phyloP scores from a whole-genome alignment of 176 grass and related monocot species.

The Thinopyrum elongatum region DNA sequence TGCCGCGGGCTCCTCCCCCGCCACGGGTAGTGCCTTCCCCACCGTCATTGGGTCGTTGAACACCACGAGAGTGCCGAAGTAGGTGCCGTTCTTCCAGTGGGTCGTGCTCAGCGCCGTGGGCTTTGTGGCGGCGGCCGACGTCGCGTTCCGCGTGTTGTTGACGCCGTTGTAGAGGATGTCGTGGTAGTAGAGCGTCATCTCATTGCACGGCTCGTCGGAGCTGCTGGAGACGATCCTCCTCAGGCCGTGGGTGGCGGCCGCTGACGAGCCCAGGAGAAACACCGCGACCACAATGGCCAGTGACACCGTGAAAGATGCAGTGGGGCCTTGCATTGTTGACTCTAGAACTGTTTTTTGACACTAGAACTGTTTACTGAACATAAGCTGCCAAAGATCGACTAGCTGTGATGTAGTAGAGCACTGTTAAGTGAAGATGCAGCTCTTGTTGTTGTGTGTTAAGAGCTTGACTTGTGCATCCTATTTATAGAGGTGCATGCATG shows the following conservation, averaged over 20 bases:
- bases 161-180: not conserved
- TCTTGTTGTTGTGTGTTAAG: not conserved
- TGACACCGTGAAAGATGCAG: not conserved
- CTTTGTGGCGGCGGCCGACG: not conserved
- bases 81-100: not conserved
- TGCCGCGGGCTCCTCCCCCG: not conserved
- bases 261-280: not conserved
- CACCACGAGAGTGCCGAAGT: not conserved
- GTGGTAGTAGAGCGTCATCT: not conserved
- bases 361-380: not conserved
- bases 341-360: rapidly evolving
- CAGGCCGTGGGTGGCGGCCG: not conserved
- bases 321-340: not conserved
- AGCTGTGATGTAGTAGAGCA: too few relatives aligned
- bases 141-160: not conserved
- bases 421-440: not conserved
- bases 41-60: not conserved
- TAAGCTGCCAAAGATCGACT: not conserved
- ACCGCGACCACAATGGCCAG: not conserved
- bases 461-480: not conserved
- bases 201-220: not conserved
- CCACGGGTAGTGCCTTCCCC: not conserved
- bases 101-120: not conserved
- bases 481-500: not conserved
- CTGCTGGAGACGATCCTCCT: not conserved